phyloP scores from a whole-genome alignment of 2,329 filamentous ascomycete genomes.

The Elsinoe perseae region DNA sequence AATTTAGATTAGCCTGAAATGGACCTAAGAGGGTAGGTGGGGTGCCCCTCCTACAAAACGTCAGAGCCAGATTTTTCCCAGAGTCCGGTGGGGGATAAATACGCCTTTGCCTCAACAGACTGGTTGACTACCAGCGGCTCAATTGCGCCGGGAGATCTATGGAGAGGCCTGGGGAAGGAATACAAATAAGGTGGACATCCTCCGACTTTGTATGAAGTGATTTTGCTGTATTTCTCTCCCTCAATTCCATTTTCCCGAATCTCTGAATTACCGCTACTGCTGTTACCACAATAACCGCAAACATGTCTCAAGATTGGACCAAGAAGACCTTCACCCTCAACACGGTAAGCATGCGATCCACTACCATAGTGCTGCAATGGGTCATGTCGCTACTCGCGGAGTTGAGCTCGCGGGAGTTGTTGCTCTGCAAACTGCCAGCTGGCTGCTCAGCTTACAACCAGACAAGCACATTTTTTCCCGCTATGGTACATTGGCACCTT shows the following conservation, averaged over 20 bases:
- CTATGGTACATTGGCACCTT: no score
- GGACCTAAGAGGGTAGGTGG: background rate
- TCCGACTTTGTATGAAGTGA: background rate
- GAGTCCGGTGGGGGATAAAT: background rate
- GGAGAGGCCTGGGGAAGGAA: background rate
- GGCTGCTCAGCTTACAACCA: no score
- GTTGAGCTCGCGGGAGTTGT: no score
- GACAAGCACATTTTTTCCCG: no score
- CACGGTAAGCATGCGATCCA: constrained; percentile 33
- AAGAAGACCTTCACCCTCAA: constrained; percentile 47
- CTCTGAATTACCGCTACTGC: no score
- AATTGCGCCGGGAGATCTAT: background rate
- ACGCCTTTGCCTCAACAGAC: background rate
- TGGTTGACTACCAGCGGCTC: constrained; percentile 2
- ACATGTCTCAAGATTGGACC: constrained; percentile 28
- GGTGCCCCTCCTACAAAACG: background rate
- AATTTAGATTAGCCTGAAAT: constrained; percentile 9
- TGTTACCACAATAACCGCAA: constrained; percentile 12
- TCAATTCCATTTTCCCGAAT: constrained; percentile 18
- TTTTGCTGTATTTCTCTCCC: background rate
- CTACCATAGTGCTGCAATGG: background rate
- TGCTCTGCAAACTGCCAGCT: no score
- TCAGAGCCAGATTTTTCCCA: background rate
- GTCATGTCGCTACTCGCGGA: background rate
- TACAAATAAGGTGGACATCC: background rate